A percentile compares a stretch with the other conserved stretches of the same genome.
Evolutionary conservation across 2,329 filamentous ascomycete genomes (phyloP).

Genomic region (Anthostomella pinea): DNA sequence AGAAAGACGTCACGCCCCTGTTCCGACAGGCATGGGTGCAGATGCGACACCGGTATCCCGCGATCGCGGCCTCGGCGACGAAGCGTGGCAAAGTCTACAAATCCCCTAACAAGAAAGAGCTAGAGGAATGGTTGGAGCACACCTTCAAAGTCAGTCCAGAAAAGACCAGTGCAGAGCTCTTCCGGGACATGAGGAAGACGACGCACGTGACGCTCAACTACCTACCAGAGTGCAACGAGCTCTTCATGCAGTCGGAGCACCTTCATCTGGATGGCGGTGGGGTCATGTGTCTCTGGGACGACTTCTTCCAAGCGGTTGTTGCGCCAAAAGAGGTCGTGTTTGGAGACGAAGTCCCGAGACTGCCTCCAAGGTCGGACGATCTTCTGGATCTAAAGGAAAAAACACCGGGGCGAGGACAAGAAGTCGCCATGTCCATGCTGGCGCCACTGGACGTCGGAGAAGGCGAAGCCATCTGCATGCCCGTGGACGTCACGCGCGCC

Average conservation of each 20-base stretch:
- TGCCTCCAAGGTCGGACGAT: conserved; percentile 2
- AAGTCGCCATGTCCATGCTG: conserved; percentile 1
- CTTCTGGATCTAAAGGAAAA: background rate
- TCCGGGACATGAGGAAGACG: conserved; percentile 1
- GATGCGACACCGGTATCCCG: conserved; percentile 2
- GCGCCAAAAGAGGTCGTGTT: conserved; percentile 1
- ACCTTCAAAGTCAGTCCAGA: background rate
- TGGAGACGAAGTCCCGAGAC: background rate
- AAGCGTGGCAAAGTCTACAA: background rate
- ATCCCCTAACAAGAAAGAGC: background rate
- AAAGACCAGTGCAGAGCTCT: background rate
- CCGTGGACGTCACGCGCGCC: background rate
- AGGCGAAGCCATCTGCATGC: conserved; percentile 1
- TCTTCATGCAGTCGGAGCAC: conserved; percentile 3
- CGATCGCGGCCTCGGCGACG: background rate
- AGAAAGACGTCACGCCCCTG: conserved; percentile 1
- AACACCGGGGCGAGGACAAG: background rate
- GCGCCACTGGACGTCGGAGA: background rate
- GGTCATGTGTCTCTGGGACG: conserved; percentile 1
- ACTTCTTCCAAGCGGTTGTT: background rate
- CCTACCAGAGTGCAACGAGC: background rate
- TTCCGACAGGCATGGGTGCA: conserved; percentile 2
- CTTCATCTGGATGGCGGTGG: conserved; percentile 1
- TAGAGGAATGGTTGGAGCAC: background rate
- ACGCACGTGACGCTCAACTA: background rate